Conservation (phyloP, 768 basidiomycete genomes). For the Calocera viscosa region DNA sequence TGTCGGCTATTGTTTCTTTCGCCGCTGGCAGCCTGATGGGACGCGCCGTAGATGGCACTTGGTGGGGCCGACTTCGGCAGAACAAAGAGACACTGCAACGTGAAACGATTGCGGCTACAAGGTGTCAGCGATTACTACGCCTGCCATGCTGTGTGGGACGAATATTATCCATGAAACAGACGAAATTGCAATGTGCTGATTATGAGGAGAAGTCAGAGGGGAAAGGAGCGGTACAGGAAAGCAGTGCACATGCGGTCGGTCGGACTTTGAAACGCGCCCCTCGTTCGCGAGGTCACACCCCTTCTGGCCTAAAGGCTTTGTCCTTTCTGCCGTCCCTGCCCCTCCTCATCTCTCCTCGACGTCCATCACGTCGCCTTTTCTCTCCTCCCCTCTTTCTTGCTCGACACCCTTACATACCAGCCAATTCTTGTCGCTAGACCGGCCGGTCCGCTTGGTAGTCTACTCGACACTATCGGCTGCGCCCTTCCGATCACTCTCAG, state of each 20-base stretch:
- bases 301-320: not conserved
- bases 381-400: not conserved
- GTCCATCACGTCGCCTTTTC: not conserved
- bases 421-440: not conserved
- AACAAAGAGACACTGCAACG: not conserved
- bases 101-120: not conserved
- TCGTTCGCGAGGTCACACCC: not conserved
- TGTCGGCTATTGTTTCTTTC: not conserved
- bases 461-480: slow-evolving; percentile 1
- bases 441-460: slow-evolving; percentile 2
- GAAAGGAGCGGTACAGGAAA: not conserved
- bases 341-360: not conserved
- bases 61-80: not conserved
- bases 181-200: not conserved
- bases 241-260: not conserved
- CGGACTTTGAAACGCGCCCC: not conserved
- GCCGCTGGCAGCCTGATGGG: not conserved
- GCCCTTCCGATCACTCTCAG: not conserved
- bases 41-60: too few species aligned
- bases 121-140: not conserved
- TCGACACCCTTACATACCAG: not conserved
- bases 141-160: not conserved
- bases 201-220: not conserved
- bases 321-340: not conserved
- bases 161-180: not conserved